Base-by-base conservation (phyloP, 2,329 filamentous ascomycete species). In the Ophioceras dolichostomum region DNA sequence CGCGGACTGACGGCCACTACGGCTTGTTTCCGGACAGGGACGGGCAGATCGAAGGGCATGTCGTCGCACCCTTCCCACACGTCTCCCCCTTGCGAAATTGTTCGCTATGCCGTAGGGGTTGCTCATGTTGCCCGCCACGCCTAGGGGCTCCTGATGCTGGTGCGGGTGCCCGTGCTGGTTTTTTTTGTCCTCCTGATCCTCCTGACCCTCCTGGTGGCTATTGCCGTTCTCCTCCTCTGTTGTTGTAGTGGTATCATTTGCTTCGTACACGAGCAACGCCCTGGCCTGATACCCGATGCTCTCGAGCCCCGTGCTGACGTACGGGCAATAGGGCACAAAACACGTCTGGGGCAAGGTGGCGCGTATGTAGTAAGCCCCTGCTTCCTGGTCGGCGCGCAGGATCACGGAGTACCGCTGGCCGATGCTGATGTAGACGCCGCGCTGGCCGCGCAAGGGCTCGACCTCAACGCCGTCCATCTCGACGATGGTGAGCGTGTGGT, bases 341-440 rank as follows among this genome's bases (percentile, higher is more conserved):
- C 26, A 14, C 37, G 34, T 3, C 17, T 34, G n/a, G 37, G 22
- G 5, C 18, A 19, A n/a, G n/a, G n/a, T n/a, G 13, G 34, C 38
- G 12, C 38, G 34, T 34, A 40, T 40, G 26, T 32, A 10, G 34
- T 40, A 40, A 29, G 36, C 37, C 59, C 46, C 51, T 0, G 62
- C 60, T 5, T 44, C 65, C 34, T 70, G 68, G 49, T 78, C 76
- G 5, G 77, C 65, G 2, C 71, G 70, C 1, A 86, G 48, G 0
- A 85, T 55, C 13, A 80, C 64, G 47, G 78, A 81, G 48, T 83
- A 85, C 10, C 82, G 68, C 50, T 86, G 81, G 0, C 79, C 80
- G n/a, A n/a, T n/a, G n/a, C 12, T 26, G 12, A 26, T 12, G 22
- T 26, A 26, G 22, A 26, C 22, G 22, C 22, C 22, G 8, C 22